Conservation (phyloP, 2,329 filamentous ascomycete species). For the Arachnomyces sp. region DNA sequence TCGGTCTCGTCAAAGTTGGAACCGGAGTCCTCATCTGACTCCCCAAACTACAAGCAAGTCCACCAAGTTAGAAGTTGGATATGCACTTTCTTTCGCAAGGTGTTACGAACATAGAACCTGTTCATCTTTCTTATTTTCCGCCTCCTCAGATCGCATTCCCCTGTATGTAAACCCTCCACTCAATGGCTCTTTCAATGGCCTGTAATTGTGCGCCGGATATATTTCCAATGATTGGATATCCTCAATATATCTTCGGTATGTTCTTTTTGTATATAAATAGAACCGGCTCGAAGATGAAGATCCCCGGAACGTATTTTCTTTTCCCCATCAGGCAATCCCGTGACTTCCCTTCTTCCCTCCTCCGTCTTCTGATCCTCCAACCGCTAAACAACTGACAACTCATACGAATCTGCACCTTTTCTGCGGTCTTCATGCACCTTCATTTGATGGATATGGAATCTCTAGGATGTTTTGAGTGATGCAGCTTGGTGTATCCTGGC, state of each 20-base stretch:
- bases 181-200: too few species aligned
- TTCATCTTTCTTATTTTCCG: slow-evolving; percentile 6
- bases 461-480: too few species aligned
- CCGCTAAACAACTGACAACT: slow-evolving; percentile 5
- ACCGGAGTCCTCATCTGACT: slow-evolving; percentile 38
- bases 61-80: slow-evolving; percentile 1
- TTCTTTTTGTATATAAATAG: too few species aligned
- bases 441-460: too few species aligned
- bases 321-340: slow-evolving; percentile 1
- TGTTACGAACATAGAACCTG: slow-evolving; percentile 11
- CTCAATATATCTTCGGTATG: too few species aligned
- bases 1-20: slow-evolving; percentile 50
- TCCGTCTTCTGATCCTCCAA: background rate
- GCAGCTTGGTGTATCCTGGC: slow-evolving; percentile 9
- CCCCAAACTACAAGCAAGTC: slow-evolving; percentile 29
- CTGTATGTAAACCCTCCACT: too few species aligned
- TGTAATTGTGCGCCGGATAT: too few species aligned
- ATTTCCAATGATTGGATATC: too few species aligned
- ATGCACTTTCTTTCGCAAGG: background rate
- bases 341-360: slow-evolving; percentile 1
- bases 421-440: background rate
- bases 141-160: too few species aligned
- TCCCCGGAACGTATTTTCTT: slow-evolving; percentile 8
- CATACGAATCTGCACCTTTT: slow-evolving; percentile 4
- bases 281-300: slow-evolving; percentile 1